Conservation (phyloP, 1,284 basidiomycete genomes). For the Caloboletus firmus region DNA sequence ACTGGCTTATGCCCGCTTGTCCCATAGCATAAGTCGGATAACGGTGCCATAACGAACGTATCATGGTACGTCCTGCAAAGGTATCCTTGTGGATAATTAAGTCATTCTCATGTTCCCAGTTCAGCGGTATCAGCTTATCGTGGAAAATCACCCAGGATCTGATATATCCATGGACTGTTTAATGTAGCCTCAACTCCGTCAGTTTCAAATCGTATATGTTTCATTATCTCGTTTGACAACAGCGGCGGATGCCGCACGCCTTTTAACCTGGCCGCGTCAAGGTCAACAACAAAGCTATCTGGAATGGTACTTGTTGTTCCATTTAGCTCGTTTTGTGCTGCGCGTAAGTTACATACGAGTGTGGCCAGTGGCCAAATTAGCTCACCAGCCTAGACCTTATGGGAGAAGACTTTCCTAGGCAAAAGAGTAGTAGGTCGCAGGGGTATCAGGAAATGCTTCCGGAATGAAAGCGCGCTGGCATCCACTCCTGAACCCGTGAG, state of each 20-base stretch:
- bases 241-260: slow-evolving; percentile 2
- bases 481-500: slow-evolving; percentile 10
- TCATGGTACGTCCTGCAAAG: slow-evolving; percentile 10
- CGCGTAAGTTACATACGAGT: not conserved
- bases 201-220: not conserved
- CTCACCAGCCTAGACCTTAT: slow-evolving; percentile 6
- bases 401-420: not conserved
- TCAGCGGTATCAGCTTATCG: slow-evolving; percentile 12
- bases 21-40: not conserved
- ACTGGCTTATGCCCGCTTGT: not conserved
- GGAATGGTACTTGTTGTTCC: slow-evolving; percentile 1
- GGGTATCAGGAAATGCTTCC: slow-evolving; percentile 4
- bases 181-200: not conserved
- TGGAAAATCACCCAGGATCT: slow-evolving; percentile 3
- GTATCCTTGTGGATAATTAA: not conserved
- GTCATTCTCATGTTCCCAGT: not conserved
- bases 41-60: not conserved
- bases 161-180: slow-evolving; percentile 1
- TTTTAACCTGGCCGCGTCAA: not conserved
- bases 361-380: slow-evolving; percentile 26
- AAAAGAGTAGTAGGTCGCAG: slow-evolving; percentile 14
- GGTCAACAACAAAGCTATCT: not conserved
- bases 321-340: not conserved
- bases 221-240: slow-evolving; percentile 2
- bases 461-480: slow-evolving; percentile 12